Conservation (phyloP, 2,329 filamentous ascomycete species). For the Colletotrichum australisinense region DNA sequence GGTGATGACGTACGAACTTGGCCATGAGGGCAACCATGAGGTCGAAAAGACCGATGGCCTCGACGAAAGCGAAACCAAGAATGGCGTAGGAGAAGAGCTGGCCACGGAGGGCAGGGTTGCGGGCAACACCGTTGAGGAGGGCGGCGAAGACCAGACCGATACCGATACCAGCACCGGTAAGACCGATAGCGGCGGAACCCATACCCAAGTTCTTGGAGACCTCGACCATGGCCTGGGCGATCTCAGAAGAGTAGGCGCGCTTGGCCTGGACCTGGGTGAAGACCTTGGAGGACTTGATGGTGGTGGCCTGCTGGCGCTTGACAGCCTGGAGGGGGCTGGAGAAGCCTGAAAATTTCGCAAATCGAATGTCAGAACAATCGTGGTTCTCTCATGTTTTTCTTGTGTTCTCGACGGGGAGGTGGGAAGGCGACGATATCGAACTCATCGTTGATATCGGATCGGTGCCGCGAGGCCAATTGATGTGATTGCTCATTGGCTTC, state of each 20-base stretch:
- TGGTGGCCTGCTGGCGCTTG: conserved; percentile 78
- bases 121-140: conserved; percentile 89
- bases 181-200: conserved; percentile 90
- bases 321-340: conserved; percentile 76
- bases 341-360: conserved; percentile 56
- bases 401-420: conserved; percentile 7
- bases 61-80: conserved; percentile 95
- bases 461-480: conserved; percentile 44
- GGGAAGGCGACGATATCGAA: conserved; percentile 24
- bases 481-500: conserved; percentile 33
- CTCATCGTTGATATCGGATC: conserved; percentile 29
- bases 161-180: conserved; percentile 93
- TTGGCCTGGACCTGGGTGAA: conserved; percentile 69
- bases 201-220: conserved; percentile 92
- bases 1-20: conserved; percentile 77
- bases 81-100: conserved; percentile 97
- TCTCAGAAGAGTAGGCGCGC: conserved; percentile 88
- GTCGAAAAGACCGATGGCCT: conserved; percentile 90
- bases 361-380: conserved; percentile 45
- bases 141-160: conserved; percentile 95
- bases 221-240: conserved; percentile 88
- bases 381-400: neutral
- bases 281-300: conserved; percentile 74
- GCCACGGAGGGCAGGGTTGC: conserved; percentile 93
- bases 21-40: conserved; percentile 94